These are phyloP conservation scores for Chlorella variabilis DNA, from an alignment of 163 green algal genomes.

Conservation along the genomic window DNA sequence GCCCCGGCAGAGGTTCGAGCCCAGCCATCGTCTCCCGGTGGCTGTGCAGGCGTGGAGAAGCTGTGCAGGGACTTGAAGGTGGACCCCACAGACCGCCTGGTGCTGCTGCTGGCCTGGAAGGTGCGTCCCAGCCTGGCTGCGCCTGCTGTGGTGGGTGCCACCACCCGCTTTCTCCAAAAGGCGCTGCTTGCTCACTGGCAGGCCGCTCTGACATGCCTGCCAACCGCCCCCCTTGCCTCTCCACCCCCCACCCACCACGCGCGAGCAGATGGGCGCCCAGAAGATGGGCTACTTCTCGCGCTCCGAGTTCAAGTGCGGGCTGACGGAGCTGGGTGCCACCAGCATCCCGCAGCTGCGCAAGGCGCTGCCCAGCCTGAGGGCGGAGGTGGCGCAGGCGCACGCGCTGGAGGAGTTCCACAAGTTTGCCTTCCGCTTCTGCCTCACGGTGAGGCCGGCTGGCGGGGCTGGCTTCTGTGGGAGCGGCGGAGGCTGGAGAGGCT, in stretches of 20 bases:
- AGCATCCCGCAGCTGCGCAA: constrained; percentile 51
- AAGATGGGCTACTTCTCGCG: constrained; percentile 69
- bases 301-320: constrained; percentile 46
- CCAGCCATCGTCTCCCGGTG: neutral
- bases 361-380: constrained; percentile 45
- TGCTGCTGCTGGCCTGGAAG: constrained; percentile 43
- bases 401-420: constrained; percentile 55
- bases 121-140: neutral
- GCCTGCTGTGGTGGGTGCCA: neutral
- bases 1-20: too few species aligned
- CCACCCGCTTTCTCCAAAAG: neutral
- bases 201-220: neutral
- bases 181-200: neutral
- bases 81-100: constrained; percentile 54
- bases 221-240: neutral
- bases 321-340: constrained; percentile 24
- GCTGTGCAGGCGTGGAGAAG: constrained; percentile 58
- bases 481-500: neutral
- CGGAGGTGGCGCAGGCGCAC: constrained; percentile 35
- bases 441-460: constrained; percentile 49
- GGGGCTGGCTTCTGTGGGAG: neutral
- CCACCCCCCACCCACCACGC: neutral
- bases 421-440: constrained; percentile 72
- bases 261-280: constrained; percentile 50
- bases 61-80: constrained; percentile 67